phyloP scores from a whole-genome alignment of 805 yeast species.

The Barnettozyma pratensis region DNA sequence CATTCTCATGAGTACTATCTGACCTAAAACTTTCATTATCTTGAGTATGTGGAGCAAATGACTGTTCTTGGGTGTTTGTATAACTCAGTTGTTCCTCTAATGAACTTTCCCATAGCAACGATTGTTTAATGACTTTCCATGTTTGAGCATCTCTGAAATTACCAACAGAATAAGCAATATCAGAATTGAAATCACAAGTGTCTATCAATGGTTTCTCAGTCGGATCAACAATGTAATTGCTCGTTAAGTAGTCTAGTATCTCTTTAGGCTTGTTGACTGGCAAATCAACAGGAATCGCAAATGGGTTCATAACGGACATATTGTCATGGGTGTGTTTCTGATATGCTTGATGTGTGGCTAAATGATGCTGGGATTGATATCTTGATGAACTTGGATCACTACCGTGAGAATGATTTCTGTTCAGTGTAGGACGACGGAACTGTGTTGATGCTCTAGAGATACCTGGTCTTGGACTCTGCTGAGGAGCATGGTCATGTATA shows the following conservation, averaged over 20 bases:
- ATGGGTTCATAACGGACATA: slow-evolving; percentile 18
- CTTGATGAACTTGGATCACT: slow-evolving; percentile 3
- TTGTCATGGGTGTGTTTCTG: slow-evolving; percentile 3
- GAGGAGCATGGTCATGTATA: slow-evolving; percentile 3
- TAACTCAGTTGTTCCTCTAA: slow-evolving; percentile 9
- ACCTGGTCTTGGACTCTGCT: slow-evolving; percentile 21
- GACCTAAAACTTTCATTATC: slow-evolving; percentile 14
- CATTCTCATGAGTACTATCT: slow-evolving; percentile 8
- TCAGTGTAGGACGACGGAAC: slow-evolving; percentile 15
- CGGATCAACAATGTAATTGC: slow-evolving; percentile 40
- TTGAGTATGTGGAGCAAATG: not conserved
- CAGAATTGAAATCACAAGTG: slow-evolving; percentile 50
- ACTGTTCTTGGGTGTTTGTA: not conserved
- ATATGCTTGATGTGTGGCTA: slow-evolving; percentile 1
- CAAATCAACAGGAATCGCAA: slow-evolving; percentile 19
- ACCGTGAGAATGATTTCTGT: slow-evolving; percentile 15
- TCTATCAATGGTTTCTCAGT: slow-evolving; percentile 39
- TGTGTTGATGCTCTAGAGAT: slow-evolving; percentile 20
- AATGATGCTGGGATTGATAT: not conserved
- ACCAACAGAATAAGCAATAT: slow-evolving; percentile 47
- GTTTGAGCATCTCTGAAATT: slow-evolving; percentile 53
- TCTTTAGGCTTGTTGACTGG: slow-evolving; percentile 21
- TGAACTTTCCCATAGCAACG: slow-evolving; percentile 33
- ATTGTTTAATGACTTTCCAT: slow-evolving; percentile 54
- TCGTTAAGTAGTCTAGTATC: slow-evolving; percentile 43